Evolutionary conservation across 192 early-diverging fungal genomes (phyloP).

Genomic region (Gigaspora rosea): DNA sequence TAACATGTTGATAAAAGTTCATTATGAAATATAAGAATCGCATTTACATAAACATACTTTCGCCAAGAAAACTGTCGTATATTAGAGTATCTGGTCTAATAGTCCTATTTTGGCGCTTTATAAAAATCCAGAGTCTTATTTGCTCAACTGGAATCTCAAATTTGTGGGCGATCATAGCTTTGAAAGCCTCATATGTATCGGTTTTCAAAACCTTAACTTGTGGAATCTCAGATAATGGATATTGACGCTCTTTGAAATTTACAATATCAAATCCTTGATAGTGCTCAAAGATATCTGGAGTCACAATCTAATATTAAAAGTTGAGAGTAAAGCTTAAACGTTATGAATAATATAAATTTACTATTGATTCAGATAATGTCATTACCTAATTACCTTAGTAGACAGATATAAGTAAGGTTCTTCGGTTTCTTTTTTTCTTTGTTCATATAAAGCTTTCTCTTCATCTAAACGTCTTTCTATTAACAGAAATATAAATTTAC

Average conservation of each 20-base stretch:
- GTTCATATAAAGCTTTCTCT: too few species aligned
- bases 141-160: constrained; percentile 50
- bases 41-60: constrained; percentile 40
- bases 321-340: not conserved
- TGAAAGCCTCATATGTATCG: constrained; percentile 56
- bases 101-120: constrained; percentile 90
- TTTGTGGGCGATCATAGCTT: constrained; percentile 50
- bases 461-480: constrained; percentile 37
- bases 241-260: constrained; percentile 60
- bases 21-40: constrained; percentile 7
- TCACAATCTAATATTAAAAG: constrained; percentile 49
- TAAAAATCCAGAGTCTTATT: constrained; percentile 84
- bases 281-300: constrained; percentile 64
- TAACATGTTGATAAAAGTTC: not conserved
- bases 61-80: constrained; percentile 44
- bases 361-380: not conserved
- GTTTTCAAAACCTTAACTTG: constrained; percentile 58
- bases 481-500: not conserved
- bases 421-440: too few species aligned
- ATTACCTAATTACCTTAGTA: not conserved
- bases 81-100: constrained; percentile 80
- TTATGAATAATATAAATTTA: too few species aligned
- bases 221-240: constrained; percentile 35
- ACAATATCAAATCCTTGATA: constrained; percentile 41
- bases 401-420: too few species aligned